These are phyloP conservation scores for Cryptosporidium meleagridis DNA, from an alignment of 169 alveolate species.

Conservation along the genomic window DNA sequence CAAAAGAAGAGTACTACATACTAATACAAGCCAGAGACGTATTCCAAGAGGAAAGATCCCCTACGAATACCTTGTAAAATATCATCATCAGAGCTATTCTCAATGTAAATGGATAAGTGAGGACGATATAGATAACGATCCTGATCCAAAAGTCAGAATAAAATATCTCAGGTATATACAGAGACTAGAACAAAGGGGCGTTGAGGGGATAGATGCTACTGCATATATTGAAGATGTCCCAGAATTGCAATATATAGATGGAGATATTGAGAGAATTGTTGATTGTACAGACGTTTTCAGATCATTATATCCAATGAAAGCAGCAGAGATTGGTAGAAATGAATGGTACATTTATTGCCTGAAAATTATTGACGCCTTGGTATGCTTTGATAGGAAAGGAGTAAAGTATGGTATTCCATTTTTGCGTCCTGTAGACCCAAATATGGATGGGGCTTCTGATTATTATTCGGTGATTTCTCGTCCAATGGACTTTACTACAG, in stretches of 20 bases:
- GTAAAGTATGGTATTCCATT: slow-evolving; percentile 75
- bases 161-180: slow-evolving; percentile 59
- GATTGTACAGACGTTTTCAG: slow-evolving; percentile 76
- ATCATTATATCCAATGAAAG: slow-evolving; percentile 74
- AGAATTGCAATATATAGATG: slow-evolving; percentile 69
- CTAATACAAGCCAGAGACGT: slow-evolving; percentile 37
- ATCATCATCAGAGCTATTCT: slow-evolving; percentile 68
- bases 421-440: slow-evolving; percentile 76
- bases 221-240: slow-evolving; percentile 73
- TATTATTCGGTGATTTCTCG: slow-evolving; percentile 71
- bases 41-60: slow-evolving; percentile 75
- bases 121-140: slow-evolving; percentile 70
- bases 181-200: slow-evolving; percentile 60
- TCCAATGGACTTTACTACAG: slow-evolving; percentile 77
- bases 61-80: slow-evolving; percentile 62
- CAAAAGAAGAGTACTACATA: background rate
- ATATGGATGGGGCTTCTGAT: slow-evolving; percentile 75
- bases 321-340: slow-evolving; percentile 76
- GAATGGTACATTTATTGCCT: slow-evolving; percentile 76
- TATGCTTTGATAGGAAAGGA: slow-evolving; percentile 76
- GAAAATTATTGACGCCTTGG: slow-evolving; percentile 73
- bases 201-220: slow-evolving; percentile 61
- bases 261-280: slow-evolving; percentile 75
- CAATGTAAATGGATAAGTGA: slow-evolving; percentile 74
- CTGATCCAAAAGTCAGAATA: slow-evolving; percentile 68